phyloP scores from a whole-genome alignment of 768 basidiomycete species.

The Erythrobasidium yunnanense region DNA sequence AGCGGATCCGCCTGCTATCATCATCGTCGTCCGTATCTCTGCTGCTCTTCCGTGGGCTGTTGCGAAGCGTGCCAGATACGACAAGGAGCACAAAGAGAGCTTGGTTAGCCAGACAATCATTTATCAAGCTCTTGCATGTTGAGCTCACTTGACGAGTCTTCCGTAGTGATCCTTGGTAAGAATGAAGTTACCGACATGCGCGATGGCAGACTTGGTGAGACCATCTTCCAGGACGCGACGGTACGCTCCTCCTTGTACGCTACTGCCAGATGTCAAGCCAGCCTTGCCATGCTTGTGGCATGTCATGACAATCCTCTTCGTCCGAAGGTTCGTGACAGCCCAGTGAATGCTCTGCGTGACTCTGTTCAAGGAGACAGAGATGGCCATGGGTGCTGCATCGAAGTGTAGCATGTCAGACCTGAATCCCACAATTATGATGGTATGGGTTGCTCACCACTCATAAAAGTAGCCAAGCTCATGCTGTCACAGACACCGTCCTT shows the following conservation, averaged over 20 bases:
- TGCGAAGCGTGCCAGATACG: no score
- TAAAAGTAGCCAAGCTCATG: background rate
- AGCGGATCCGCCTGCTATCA: no score
- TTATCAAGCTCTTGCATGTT: no score
- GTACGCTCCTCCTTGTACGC: slow-evolving; percentile 14
- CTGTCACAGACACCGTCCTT: slow-evolving; percentile 7
- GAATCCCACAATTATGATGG: no score
- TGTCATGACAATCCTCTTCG: slow-evolving; percentile 2
- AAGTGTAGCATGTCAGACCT: background rate
- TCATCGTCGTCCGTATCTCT: no score
- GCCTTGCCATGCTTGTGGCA: slow-evolving; percentile 20
- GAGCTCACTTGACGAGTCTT: slow-evolving; percentile 14
- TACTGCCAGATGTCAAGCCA: background rate
- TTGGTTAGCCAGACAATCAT: no score
- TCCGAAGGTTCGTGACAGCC: slow-evolving; percentile 13
- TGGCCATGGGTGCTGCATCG: slow-evolving; percentile 9
- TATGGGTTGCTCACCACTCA: slow-evolving; percentile 16
- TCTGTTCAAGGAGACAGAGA: slow-evolving; percentile 7
- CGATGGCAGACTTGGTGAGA: slow-evolving; percentile 1
- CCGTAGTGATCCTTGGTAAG: slow-evolving; percentile 18
- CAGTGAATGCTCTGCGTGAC: slow-evolving; percentile 1
- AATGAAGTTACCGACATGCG: slow-evolving; percentile 14
- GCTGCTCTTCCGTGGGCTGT: no score
- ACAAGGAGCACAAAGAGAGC: no score
- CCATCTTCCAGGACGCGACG: slow-evolving; percentile 21